A percentile compares a stretch with the other conserved stretches of the same genome.
These are phyloP conservation scores for Termitomyces sp. DNA, from an alignment of 768 basidiomycete genomes.

Conservation along the genomic window DNA sequence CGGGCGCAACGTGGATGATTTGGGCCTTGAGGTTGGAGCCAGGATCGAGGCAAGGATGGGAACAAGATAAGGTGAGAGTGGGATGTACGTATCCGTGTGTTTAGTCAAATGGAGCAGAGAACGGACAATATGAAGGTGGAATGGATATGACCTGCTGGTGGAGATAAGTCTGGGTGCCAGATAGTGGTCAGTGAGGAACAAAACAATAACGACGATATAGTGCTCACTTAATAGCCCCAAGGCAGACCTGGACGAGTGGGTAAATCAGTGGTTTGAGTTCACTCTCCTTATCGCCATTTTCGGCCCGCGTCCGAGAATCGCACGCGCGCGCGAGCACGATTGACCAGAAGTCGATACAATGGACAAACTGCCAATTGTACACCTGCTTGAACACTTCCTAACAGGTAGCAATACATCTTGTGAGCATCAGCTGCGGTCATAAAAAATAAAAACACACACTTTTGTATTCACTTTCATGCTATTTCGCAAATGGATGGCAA, in stretches of 20 bases:
- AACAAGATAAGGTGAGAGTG: conserved; percentile 81
- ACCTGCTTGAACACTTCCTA: conserved; percentile 92
- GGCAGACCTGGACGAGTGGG: conserved; percentile 89
- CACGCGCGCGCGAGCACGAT: conserved; percentile 83
- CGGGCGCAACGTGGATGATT: conserved; percentile 81
- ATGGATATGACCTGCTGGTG: conserved; percentile 87
- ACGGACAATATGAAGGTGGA: conserved; percentile 88
- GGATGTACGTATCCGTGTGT: conserved; percentile 83
- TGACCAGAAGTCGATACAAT: conserved; percentile 95
- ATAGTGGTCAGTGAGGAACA: conserved; percentile 13
- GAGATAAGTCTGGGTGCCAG: conserved; percentile 66
- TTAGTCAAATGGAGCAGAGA: conserved; percentile 82
- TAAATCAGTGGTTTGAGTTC: conserved; percentile 88
- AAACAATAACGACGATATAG: conserved; percentile 4
- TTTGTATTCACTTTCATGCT: conserved; percentile 88
- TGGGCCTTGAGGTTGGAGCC: conserved; percentile 61
- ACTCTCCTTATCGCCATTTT: conserved; percentile 55
- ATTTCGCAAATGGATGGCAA: conserved; percentile 88
- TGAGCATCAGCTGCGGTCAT: conserved; percentile 4
- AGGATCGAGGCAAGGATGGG: conserved; percentile 81
- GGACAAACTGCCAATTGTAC: conserved; percentile 98
- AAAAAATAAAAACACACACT: conserved; percentile 31
- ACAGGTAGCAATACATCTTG: conserved; percentile 5
- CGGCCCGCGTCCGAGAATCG: conserved; percentile 47
- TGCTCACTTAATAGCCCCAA: conserved; percentile 88